Evolutionary conservation across 2,329 filamentous ascomycete species (phyloP), one percentile per base, ranked within the genome.

Genomic region (Eutypa lata): DNA sequence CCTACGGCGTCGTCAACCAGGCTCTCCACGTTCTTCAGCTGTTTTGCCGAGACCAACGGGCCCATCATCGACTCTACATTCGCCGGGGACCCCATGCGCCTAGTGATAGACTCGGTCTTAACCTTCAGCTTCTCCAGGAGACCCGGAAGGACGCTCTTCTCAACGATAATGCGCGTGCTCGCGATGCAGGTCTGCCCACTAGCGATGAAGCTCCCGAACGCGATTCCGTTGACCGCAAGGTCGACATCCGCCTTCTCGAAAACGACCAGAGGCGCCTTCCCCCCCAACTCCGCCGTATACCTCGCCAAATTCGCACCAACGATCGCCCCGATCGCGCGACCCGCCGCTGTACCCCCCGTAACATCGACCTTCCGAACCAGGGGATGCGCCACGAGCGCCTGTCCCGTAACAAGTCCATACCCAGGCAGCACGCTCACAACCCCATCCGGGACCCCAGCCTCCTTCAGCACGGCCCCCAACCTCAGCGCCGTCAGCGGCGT

Each of bases 141-240:
- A 62, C 80, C 75, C 61, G 84, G 78, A 63, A 89, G 80, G 64
- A 91, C 81, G 35, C 70, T 71, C 56, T 87, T 82, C 60, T 91
- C 82, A 19, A 91, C 88, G 67, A 91, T 84, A 65, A 93, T 82
- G 63, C 89, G 81, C 38, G 88, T 90, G 49, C 86, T 86, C 7
- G 88, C 88, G 51, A 88, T 88, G 57, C 80, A 83, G 1, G 78
- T 81, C 68, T 83, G 80, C 0, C 80, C 80, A 50, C 77, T 79
- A 7, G 79, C 80, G 18, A 80, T 71, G 53, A 80, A 83, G 7
- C 79, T 77, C 3, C 78, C 80, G 59, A 82, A 81, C 4, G 84
- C 86, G 64, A 87, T 82, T 65, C 87, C 88, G 49, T 87, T 86
- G 60, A 88, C 84, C 14, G 86, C 84, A 38, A 84, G 79, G 53